phyloP scores from a whole-genome alignment of 306 rosid genomes.

The Rubus idaeus region DNA sequence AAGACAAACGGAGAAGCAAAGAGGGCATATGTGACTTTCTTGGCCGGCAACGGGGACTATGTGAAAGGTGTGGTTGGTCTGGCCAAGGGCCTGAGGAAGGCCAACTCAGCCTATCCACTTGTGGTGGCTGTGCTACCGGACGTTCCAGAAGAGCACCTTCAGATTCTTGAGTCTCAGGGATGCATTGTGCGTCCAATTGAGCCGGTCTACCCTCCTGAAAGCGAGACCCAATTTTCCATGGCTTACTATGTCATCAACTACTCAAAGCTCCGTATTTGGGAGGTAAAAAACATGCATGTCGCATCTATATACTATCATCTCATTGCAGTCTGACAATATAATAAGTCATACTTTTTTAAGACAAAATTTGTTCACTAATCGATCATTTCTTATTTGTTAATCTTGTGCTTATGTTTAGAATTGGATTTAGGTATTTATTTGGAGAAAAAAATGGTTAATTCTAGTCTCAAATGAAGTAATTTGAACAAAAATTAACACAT shows the following conservation, averaged over 20 bases:
- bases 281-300: conserved; percentile 28
- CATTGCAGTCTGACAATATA: neutral
- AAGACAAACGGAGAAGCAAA: neutral
- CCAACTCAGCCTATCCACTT: conserved; percentile 39
- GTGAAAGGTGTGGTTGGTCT: conserved; percentile 57
- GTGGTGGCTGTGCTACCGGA: conserved; percentile 52
- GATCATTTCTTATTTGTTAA: neutral
- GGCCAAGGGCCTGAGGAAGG: conserved; percentile 53
- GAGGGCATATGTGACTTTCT: conserved; percentile 52
- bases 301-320: neutral
- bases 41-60: conserved; percentile 58
- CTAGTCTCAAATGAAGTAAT: too few relatives aligned
- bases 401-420: too few relatives aligned
- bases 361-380: neutral
- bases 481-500: too few relatives aligned
- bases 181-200: conserved; percentile 47
- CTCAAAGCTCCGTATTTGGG: conserved; percentile 67
- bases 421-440: too few relatives aligned
- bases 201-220: conserved; percentile 44
- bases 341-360: neutral
- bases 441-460: too few relatives aligned
- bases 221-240: conserved; percentile 44
- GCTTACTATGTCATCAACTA: conserved; percentile 62
- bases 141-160: conserved; percentile 52
- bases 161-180: conserved; percentile 43